Evolutionary conservation across 805 yeast species (phyloP).

Genomic region (Wickerhamiella siamensis): DNA sequence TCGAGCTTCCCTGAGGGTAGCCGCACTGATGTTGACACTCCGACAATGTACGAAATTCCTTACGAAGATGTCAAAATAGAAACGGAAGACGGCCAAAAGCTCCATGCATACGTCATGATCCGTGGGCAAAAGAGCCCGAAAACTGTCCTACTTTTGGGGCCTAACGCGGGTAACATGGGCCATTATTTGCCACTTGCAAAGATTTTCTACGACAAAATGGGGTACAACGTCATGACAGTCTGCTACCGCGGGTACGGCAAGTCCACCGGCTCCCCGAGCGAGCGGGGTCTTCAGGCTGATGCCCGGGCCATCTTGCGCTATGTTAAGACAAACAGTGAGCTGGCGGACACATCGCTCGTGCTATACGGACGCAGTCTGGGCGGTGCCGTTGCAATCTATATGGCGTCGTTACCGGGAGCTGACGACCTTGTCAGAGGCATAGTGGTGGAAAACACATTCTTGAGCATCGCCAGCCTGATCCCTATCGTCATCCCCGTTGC

Average conservation of each 20-base stretch:
- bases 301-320: slow-evolving; percentile 58
- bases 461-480: slow-evolving; percentile 55
- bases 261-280: slow-evolving; percentile 64
- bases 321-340: slow-evolving; percentile 38
- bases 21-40: slow-evolving; percentile 57
- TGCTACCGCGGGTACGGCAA: slow-evolving; percentile 87
- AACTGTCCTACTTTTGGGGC: slow-evolving; percentile 67
- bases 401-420: slow-evolving; percentile 41
- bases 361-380: slow-evolving; percentile 86
- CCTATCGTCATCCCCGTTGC: slow-evolving; percentile 18
- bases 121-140: slow-evolving; percentile 29
- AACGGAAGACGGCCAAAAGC: slow-evolving; percentile 55
- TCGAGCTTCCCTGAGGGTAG: slow-evolving; percentile 60
- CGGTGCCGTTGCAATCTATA: slow-evolving; percentile 83
- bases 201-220: slow-evolving; percentile 44
- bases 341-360: slow-evolving; percentile 39
- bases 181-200: slow-evolving; percentile 71
- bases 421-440: slow-evolving; percentile 42
- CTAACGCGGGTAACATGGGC: slow-evolving; percentile 95
- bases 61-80: slow-evolving; percentile 45
- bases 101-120: slow-evolving; percentile 49
- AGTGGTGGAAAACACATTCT: slow-evolving; percentile 75
- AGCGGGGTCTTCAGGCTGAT: slow-evolving; percentile 66
- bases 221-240: slow-evolving; percentile 66
- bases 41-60: slow-evolving; percentile 51